phyloP scores from a whole-genome alignment of 2,329 filamentous ascomycete species.

The Beauveria bassiana region DNA sequence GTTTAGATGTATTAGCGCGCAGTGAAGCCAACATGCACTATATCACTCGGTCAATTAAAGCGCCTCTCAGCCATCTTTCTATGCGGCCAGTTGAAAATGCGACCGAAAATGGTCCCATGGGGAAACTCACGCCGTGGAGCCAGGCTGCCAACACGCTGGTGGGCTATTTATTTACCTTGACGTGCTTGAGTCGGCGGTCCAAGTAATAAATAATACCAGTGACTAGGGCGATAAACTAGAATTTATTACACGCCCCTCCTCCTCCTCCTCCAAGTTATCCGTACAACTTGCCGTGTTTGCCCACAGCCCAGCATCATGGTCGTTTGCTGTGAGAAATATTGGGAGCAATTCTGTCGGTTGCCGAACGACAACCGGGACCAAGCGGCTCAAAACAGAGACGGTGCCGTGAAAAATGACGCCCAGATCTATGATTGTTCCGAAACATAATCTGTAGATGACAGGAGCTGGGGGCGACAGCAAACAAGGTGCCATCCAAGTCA shows the following conservation, averaged over 20 bases:
- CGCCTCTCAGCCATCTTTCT: conserved; percentile 7
- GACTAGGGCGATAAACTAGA: too few relatives aligned
- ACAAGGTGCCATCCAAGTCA: not conserved
- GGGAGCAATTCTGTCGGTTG: not conserved
- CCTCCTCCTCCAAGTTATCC: too few relatives aligned
- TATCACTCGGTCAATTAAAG: conserved; percentile 7
- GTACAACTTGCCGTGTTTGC: not conserved
- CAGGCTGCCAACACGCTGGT: not conserved
- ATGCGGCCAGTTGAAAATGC: not conserved
- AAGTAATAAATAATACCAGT: too few relatives aligned
- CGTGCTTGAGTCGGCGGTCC: not conserved
- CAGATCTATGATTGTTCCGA: not conserved
- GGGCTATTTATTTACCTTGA: not conserved
- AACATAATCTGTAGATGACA: too few relatives aligned
- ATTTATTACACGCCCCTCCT: too few relatives aligned
- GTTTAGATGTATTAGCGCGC: too few relatives aligned
- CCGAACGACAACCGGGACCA: not conserved
- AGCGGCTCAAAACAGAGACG: not conserved
- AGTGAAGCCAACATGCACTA: too few relatives aligned
- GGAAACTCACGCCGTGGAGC: not conserved
- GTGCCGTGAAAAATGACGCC: not conserved
- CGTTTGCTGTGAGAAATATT: too few relatives aligned
- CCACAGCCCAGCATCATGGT: not conserved
- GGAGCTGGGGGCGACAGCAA: not conserved
- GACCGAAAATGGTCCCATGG: conserved; percentile 7